Evolutionary conservation across 2,329 filamentous ascomycete species (phyloP).

Genomic region (Cordyceps javanica): DNA sequence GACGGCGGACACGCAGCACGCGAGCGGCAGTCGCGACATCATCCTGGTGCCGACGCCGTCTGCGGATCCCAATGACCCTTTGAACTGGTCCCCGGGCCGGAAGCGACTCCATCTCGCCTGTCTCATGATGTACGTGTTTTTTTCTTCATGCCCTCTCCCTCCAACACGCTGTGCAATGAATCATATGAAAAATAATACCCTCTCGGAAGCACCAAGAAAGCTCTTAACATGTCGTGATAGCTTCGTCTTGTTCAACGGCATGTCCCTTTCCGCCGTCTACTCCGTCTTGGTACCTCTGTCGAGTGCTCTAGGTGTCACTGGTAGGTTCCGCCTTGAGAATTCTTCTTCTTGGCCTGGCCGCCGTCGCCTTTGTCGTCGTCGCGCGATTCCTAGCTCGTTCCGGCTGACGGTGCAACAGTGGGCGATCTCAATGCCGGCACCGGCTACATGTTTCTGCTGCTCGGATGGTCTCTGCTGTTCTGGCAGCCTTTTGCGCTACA

Average conservation of each 20-base stretch:
- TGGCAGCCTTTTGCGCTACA: conserved; percentile 42
- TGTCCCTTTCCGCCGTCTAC: conserved; percentile 34
- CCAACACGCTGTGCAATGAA: too few species aligned
- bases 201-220: too few species aligned
- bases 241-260: conserved; percentile 34
- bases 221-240: conserved; percentile 16
- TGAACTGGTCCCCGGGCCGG: conserved; percentile 38
- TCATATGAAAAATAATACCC: too few species aligned
- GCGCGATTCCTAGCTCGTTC: background rate
- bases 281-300: conserved; percentile 32
- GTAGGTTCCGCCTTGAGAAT: background rate
- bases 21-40: conserved; percentile 31
- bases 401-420: conserved; percentile 14
- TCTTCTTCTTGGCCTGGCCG: too few species aligned
- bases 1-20: conserved; percentile 26
- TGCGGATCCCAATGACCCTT: conserved; percentile 44
- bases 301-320: conserved; percentile 24
- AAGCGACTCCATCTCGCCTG: conserved; percentile 24
- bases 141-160: too few species aligned
- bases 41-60: conserved; percentile 46
- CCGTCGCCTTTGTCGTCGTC: too few species aligned
- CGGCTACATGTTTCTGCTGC: conserved; percentile 37
- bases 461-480: conserved; percentile 39
- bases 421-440: conserved; percentile 33
- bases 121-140: conserved; percentile 23